Conservation (phyloP, 2,329 filamentous ascomycete species). For the Exophiala viscosa region DNA sequence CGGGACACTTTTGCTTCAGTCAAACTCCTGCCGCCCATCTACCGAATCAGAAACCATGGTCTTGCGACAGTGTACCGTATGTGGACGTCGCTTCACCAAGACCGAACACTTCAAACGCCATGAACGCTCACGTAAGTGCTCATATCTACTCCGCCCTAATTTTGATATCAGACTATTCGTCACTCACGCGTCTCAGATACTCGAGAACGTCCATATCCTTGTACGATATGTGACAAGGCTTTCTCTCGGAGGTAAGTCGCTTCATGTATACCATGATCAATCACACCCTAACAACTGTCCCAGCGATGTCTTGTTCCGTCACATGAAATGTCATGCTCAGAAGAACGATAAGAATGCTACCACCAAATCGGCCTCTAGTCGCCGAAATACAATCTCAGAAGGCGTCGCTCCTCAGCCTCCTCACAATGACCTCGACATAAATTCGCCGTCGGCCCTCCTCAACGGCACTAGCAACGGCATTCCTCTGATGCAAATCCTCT, state of each 20-base stretch:
- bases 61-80: conserved; percentile 44
- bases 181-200: conserved; percentile 41
- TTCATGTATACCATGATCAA: conserved; percentile 7
- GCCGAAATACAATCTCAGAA: conserved; percentile 29
- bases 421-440: conserved; percentile 29
- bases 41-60: conserved; percentile 32
- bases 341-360: conserved; percentile 35
- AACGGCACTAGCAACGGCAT: conserved; percentile 14
- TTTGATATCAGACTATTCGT: conserved; percentile 25
- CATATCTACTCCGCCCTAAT: neutral
- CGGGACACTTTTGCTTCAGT: conserved; percentile 2
- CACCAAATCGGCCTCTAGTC: conserved; percentile 29
- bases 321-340: conserved; percentile 50
- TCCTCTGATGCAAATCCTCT: conserved; percentile 25
- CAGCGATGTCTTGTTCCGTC: conserved; percentile 50
- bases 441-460: conserved; percentile 26
- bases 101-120: conserved; percentile 55
- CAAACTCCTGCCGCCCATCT: neutral
- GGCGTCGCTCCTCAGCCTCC: conserved; percentile 23
- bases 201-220: conserved; percentile 53
- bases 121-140: conserved; percentile 51
- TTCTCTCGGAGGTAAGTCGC: conserved; percentile 50
- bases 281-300: conserved; percentile 19
- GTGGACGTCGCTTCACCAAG: conserved; percentile 55
- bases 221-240: conserved; percentile 51